Conservation (phyloP, 2,329 filamentous ascomycete species). For the Pseudogymnoascus sp. region DNA sequence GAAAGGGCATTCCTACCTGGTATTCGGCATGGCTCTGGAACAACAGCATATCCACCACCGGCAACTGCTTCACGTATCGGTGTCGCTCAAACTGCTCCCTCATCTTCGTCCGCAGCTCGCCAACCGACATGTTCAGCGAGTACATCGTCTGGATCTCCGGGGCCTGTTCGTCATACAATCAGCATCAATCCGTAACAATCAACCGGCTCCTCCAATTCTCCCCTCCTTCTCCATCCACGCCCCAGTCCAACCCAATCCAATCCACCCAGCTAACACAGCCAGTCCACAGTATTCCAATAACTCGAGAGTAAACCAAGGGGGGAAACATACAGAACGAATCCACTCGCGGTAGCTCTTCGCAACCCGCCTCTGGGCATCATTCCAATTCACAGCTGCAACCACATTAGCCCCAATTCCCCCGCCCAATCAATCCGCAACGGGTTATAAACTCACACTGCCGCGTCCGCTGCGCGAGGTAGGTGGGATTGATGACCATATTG, state of each 20-base stretch:
- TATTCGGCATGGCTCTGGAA: conserved; percentile 89
- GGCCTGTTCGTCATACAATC: conserved; percentile 47
- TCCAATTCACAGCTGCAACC: conserved; percentile 71
- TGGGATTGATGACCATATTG: conserved; percentile 83
- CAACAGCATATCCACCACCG: conserved; percentile 79
- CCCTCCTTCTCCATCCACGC: neutral
- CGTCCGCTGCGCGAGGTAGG: conserved; percentile 77
- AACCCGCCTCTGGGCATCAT: conserved; percentile 79
- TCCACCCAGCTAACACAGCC: neutral
- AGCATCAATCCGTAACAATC: conserved; percentile 9
- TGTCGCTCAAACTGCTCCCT: conserved; percentile 95
- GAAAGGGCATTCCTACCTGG: conserved; percentile 53
- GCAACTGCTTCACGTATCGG: conserved; percentile 83
- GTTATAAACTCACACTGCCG: conserved; percentile 56
- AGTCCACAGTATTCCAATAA: neutral
- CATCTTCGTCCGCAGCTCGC: conserved; percentile 82
- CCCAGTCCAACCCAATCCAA: neutral
- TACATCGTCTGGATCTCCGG: conserved; percentile 98
- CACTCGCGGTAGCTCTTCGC: conserved; percentile 87
- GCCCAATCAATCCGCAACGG: conserved; percentile 23
- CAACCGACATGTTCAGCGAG: conserved; percentile 79
- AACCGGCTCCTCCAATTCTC: neutral
- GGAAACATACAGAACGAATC: conserved; percentile 78
- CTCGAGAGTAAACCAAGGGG: conserved; percentile 7
- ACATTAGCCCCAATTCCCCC: conserved; percentile 19